Evolutionary conservation across 1,284 basidiomycete species (phyloP).

Genomic region (Albatrellus sp.): DNA sequence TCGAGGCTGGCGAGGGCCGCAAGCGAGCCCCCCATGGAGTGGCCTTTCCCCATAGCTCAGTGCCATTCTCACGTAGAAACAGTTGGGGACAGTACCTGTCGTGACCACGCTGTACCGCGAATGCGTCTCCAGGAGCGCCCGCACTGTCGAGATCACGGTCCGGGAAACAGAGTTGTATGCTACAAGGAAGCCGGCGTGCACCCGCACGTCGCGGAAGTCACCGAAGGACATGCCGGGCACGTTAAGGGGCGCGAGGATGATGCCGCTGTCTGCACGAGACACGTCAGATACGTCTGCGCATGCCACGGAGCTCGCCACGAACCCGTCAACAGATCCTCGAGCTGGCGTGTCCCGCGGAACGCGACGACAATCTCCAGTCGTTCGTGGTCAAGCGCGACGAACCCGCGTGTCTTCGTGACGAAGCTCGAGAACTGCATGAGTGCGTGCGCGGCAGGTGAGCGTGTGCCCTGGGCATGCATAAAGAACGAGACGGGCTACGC

Average conservation of each 20-base stretch:
- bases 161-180: conserved; percentile 14
- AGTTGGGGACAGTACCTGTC: conserved; percentile 4
- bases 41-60: conserved; percentile 9
- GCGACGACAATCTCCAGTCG: conserved; percentile 33
- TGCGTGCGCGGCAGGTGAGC: not conserved
- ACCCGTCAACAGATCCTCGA: conserved; percentile 17
- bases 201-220: conserved; percentile 1
- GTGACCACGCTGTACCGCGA: conserved; percentile 9
- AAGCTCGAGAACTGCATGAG: conserved; percentile 25
- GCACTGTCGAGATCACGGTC: conserved; percentile 10
- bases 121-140: conserved; percentile 10
- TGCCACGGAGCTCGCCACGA: conserved; percentile 2
- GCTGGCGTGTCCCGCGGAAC: conserved; percentile 28
- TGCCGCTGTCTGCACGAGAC: conserved; percentile 7
- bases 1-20: conserved; percentile 14
- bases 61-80: not conserved
- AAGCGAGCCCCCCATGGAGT: conserved; percentile 17
- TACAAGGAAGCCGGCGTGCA: conserved; percentile 16
- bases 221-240: conserved; percentile 12
- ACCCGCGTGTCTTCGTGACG: conserved; percentile 32
- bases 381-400: conserved; percentile 31
- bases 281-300: conserved; percentile 9
- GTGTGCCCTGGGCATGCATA: not conserved
- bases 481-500: conserved; percentile 17
- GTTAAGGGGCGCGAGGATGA: conserved; percentile 15